Conservation (phyloP, 2,329 filamentous ascomycete genomes). For the Fusarium udum region DNA sequence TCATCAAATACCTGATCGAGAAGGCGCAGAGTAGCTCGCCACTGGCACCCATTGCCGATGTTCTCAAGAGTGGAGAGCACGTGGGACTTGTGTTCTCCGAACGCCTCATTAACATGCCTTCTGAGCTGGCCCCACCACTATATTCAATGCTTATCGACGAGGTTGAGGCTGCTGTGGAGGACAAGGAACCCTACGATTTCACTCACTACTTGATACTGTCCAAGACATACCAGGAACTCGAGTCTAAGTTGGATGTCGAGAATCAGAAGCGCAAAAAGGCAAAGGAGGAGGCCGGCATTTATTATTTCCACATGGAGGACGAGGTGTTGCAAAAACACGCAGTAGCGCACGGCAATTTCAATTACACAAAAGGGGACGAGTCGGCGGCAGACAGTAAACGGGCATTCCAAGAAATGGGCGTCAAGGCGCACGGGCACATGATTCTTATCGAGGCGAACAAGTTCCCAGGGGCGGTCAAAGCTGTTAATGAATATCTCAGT, state of each 20-base stretch:
- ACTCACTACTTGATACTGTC: conserved; percentile 92
- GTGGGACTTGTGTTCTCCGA: conserved; percentile 92
- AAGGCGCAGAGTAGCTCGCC: conserved; percentile 63
- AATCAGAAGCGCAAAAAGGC: conserved; percentile 70
- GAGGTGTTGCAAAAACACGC: conserved; percentile 86
- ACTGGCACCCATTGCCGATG: conserved; percentile 64
- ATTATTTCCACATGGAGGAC: conserved; percentile 97
- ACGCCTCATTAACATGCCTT: conserved; percentile 95
- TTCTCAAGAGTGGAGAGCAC: conserved; percentile 65
- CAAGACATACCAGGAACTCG: conserved; percentile 91
- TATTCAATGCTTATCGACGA: conserved; percentile 95
- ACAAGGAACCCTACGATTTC: conserved; percentile 92
- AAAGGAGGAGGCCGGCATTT: conserved; percentile 68
- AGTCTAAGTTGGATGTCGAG: conserved; percentile 79
- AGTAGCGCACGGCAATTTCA: conserved; percentile 73
- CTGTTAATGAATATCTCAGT: conserved; percentile 77
- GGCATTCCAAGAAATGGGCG: conserved; percentile 92
- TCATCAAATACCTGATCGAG: conserved; percentile 75
- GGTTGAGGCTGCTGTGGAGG: conserved; percentile 85
- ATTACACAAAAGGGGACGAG: conserved; percentile 84
- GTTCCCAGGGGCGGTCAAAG: conserved; percentile 80
- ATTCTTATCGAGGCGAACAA: conserved; percentile 84
- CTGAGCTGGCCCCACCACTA: conserved; percentile 90
- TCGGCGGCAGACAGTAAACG: conserved; percentile 89
- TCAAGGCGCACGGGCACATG: conserved; percentile 84